Evolutionary conservation across 805 yeast genomes (phyloP).

Genomic region (Kazachstania taianensis): DNA sequence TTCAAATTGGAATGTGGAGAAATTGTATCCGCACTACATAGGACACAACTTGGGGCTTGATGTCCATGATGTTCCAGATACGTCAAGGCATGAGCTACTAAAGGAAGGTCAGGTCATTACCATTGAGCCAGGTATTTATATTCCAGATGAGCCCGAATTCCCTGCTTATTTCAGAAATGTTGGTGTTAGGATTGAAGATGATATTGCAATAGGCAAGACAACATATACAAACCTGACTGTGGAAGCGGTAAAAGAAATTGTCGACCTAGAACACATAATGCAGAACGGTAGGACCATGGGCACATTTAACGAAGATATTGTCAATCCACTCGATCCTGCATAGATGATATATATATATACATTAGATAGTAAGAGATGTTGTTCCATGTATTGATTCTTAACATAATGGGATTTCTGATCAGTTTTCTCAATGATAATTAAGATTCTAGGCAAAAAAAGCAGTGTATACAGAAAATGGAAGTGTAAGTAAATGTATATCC

Average conservation of each 20-base stretch:
- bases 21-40: conserved; percentile 81
- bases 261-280: conserved; percentile 66
- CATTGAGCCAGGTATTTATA: conserved; percentile 90
- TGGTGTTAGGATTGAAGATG: conserved; percentile 93
- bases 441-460: too few species aligned
- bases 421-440: too few species aligned
- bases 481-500: too few species aligned
- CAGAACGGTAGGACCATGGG: conserved; percentile 46
- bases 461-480: too few species aligned
- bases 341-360: not conserved
- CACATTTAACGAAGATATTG: conserved; percentile 34
- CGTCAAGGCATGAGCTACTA: conserved; percentile 45
- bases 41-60: conserved; percentile 95
- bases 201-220: conserved; percentile 67
- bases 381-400: too few species aligned
- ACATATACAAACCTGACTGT: conserved; percentile 54
- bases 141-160: conserved; percentile 60
- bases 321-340: conserved; percentile 19
- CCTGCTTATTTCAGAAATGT: conserved; percentile 78
- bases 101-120: conserved; percentile 75
- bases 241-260: conserved; percentile 79
- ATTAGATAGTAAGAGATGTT: too few species aligned
- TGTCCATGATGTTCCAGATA: conserved; percentile 70
- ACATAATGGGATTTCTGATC: too few species aligned
- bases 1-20: conserved; percentile 42